A percentile compares a stretch with the other conserved stretches of the same genome.
Evolutionary conservation across 805 yeast species (phyloP).

Genomic region (Barnettozyma populi): DNA sequence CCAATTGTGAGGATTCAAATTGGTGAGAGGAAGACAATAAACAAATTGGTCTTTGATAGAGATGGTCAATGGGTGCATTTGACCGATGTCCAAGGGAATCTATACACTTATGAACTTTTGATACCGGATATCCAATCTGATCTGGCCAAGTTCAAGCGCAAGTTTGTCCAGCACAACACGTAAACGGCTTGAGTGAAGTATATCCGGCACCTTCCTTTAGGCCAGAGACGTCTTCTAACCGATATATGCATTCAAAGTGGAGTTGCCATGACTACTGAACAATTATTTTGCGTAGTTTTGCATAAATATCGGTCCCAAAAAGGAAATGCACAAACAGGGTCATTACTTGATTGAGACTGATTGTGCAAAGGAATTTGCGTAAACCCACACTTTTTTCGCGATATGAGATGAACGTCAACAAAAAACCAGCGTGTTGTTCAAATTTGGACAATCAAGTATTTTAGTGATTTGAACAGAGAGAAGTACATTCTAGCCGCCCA

Average conservation of each 20-base stretch:
- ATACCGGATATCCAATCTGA: constrained; percentile 13
- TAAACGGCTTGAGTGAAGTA: background rate
- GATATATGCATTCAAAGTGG: background rate
- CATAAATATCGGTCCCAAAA: background rate
- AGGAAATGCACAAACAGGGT: background rate
- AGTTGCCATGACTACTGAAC: background rate
- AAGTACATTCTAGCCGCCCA: background rate
- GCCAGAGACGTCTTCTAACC: too few relatives aligned
- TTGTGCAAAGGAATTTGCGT: background rate
- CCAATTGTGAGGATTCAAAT: constrained; percentile 17
- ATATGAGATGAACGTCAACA: background rate
- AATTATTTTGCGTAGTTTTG: background rate
- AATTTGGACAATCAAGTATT: too few relatives aligned
- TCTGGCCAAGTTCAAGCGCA: constrained; percentile 17
- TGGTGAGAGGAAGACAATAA: constrained; percentile 9
- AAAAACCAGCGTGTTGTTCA: too few relatives aligned
- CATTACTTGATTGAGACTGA: background rate
- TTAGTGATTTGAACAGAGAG: background rate
- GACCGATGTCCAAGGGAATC: constrained; percentile 14
- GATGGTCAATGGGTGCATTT: constrained; percentile 15
- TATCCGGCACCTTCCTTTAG: too few relatives aligned
- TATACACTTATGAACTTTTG: constrained; percentile 15
- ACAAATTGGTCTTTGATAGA: constrained; percentile 15
- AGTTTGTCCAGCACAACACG: constrained; percentile 6
- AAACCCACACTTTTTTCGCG: background rate